Conservation (phyloP, 192 early-diverging fungal species). For the Backusella liffmaniae region DNA sequence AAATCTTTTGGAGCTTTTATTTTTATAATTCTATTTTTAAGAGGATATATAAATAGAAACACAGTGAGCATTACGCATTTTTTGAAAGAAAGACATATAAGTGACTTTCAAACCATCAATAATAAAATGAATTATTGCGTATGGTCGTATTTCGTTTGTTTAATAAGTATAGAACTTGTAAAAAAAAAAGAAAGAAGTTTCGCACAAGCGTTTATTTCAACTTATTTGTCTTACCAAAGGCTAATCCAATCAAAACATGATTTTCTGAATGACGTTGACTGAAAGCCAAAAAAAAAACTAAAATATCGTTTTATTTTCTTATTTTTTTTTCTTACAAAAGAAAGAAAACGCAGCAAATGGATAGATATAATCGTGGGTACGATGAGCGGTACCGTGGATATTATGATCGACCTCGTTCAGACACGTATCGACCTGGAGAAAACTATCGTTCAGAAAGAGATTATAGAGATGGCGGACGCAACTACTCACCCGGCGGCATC, state of each 20-base stretch:
- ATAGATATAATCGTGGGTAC: slow-evolving; percentile 30
- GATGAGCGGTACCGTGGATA: slow-evolving; percentile 34
- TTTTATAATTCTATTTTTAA: too few species aligned
- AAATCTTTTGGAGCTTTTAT: too few species aligned
- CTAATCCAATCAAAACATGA: not conserved
- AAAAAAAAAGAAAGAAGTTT: too few species aligned
- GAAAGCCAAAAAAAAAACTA: not conserved
- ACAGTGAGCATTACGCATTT: too few species aligned
- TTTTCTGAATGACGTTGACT: not conserved
- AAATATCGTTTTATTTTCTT: not conserved
- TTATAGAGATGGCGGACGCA: slow-evolving; percentile 25
- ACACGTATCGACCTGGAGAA: slow-evolving; percentile 32
- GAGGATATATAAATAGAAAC: too few species aligned
- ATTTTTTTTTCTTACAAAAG: not conserved
- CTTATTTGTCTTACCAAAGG: not conserved
- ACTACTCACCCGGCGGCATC: not conserved
- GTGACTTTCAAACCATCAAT: too few species aligned
- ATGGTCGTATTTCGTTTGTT: too few species aligned
- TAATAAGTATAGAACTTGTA: too few species aligned
- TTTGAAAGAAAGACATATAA: too few species aligned
- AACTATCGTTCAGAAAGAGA: slow-evolving; percentile 26
- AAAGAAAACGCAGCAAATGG: slow-evolving; percentile 10
- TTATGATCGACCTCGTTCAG: slow-evolving; percentile 31
- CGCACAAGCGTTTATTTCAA: too few species aligned
- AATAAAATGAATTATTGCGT: too few species aligned